Conservation (phyloP, 1,139 yeast species). For the Geotrichum reessii region DNA sequence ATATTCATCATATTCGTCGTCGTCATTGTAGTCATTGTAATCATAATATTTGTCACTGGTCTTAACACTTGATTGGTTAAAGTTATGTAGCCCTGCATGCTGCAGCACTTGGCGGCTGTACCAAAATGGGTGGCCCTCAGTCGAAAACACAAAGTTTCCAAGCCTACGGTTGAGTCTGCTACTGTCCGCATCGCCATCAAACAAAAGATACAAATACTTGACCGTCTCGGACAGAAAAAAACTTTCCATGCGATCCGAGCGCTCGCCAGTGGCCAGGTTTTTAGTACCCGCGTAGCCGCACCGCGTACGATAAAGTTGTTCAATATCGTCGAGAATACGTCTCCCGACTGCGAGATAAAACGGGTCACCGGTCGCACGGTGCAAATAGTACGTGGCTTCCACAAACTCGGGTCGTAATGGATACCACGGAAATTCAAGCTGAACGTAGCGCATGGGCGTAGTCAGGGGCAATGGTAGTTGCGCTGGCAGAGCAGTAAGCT, state of each 20-base stretch:
- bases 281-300: slow-evolving; percentile 85
- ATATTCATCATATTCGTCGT: too few relatives aligned
- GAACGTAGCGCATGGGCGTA: slow-evolving; percentile 6
- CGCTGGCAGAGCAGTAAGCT: slow-evolving; percentile 30
- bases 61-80: neutral
- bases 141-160: slow-evolving; percentile 64
- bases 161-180: neutral
- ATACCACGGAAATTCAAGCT: slow-evolving; percentile 65
- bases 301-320: slow-evolving; percentile 46
- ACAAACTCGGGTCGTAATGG: slow-evolving; percentile 88
- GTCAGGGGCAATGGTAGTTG: neutral
- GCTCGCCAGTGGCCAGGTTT: slow-evolving; percentile 56
- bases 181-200: neutral
- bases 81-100: slow-evolving; percentile 19
- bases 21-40: too few relatives aligned
- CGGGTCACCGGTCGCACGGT: slow-evolving; percentile 81
- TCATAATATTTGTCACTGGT: neutral
- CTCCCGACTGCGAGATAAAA: slow-evolving; percentile 72
- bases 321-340: slow-evolving; percentile 51
- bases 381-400: slow-evolving; percentile 79
- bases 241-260: slow-evolving; percentile 82
- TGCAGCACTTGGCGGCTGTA: slow-evolving; percentile 34
- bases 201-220: slow-evolving; percentile 57
- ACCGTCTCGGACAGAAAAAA: slow-evolving; percentile 83
- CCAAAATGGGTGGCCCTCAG: slow-evolving; percentile 94